Percentiles rank a stretch among this genome's conserved stretches.
Evolutionary conservation across 2,329 filamentous ascomycete genomes (phyloP).

Genomic region (Hypomyces perniciosus): DNA sequence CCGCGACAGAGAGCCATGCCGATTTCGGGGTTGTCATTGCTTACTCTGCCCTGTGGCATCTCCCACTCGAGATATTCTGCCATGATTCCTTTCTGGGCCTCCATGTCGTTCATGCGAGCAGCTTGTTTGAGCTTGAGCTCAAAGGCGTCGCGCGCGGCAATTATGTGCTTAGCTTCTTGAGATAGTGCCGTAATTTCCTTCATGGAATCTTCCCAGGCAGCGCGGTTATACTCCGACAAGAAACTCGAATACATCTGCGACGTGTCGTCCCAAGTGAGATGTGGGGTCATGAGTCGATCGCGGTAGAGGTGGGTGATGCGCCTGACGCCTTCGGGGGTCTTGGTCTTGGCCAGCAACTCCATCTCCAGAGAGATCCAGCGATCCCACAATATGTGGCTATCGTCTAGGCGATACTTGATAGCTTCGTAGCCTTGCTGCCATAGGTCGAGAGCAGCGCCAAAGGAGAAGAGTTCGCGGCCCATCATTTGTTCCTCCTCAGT

Average conservation of each 20-base stretch:
- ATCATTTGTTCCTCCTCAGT: constrained; percentile 62
- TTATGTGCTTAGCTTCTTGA: constrained; percentile 58
- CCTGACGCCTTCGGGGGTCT: constrained; percentile 51
- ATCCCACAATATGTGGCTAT: constrained; percentile 76
- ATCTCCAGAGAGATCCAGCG: constrained; percentile 68
- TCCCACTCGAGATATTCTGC: constrained; percentile 83
- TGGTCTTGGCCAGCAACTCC: constrained; percentile 55
- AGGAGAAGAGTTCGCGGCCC: constrained; percentile 65
- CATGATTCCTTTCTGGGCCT: constrained; percentile 47
- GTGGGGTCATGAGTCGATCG: constrained; percentile 65
- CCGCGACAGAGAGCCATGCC: constrained; percentile 50
- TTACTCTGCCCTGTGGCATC: constrained; percentile 51
- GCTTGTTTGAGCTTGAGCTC: constrained; percentile 62
- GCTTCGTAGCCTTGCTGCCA: constrained; percentile 67
- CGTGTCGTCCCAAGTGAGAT: constrained; percentile 68
- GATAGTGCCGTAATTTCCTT: constrained; percentile 58
- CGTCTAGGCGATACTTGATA: constrained; percentile 67
- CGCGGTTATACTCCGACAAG: constrained; percentile 62
- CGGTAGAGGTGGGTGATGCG: constrained; percentile 64
- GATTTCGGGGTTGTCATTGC: constrained; percentile 38
- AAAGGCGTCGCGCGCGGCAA: constrained; percentile 55
- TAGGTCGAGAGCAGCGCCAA: constrained; percentile 58
- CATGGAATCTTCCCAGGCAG: constrained; percentile 71
- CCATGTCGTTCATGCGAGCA: constrained; percentile 47
- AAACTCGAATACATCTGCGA: constrained; percentile 70